phyloP scores from a whole-genome alignment of 345 rosid genomes.

The Gossypium stocksii region DNA sequence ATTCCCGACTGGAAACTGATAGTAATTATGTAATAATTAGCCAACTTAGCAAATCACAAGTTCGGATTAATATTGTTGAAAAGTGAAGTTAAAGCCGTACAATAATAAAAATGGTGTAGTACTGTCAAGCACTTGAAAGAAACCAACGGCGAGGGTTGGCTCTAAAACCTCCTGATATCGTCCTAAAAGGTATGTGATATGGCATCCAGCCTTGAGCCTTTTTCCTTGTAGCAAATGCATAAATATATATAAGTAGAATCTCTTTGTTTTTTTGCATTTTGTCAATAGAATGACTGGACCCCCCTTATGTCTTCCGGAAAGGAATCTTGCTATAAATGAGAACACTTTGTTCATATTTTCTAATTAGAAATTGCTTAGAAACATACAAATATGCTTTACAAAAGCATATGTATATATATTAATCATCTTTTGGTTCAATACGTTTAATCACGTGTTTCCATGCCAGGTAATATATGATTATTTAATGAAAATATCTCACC shows the following conservation, averaged over 20 bases:
- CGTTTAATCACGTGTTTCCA: conserved; percentile 1
- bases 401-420: not conserved
- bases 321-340: not conserved
- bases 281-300: not conserved
- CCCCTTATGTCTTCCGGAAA: not conserved
- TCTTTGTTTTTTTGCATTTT: not conserved
- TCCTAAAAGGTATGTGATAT: not conserved
- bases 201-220: conserved; percentile 1
- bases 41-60: not conserved
- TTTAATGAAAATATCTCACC: conserved; percentile 5
- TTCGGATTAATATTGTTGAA: not conserved
- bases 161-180: conserved; percentile 1
- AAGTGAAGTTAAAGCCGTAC: not conserved
- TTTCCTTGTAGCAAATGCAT: not conserved
- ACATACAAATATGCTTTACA: not conserved
- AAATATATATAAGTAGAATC: not conserved
- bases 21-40: not conserved
- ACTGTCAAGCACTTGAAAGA: not conserved
- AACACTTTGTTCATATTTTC: not conserved
- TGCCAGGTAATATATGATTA: not conserved
- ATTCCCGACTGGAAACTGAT: not conserved
- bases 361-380: not conserved
- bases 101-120: not conserved
- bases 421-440: not conserved
- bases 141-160: conserved; percentile 18